Percentiles rank a stretch among this genome's conserved stretches.
These are phyloP conservation scores for Adansonia digitata DNA, from an alignment of 345 rosid species.

Conservation along the genomic window DNA sequence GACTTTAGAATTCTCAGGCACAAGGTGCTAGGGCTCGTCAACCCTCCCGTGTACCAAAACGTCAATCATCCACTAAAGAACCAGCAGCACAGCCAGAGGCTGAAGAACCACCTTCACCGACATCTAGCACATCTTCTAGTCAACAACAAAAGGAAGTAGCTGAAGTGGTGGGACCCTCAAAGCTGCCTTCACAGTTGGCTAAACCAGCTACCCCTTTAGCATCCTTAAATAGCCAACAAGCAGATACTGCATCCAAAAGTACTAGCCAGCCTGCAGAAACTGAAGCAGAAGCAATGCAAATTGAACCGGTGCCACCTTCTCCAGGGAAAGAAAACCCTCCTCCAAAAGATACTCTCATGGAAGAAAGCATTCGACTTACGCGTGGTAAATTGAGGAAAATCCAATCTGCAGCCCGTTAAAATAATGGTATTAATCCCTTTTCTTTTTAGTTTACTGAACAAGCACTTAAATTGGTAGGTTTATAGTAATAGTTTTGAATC, in stretches of 20 bases:
- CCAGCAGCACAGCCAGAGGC: conserved; percentile 31
- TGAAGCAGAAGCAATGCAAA: conserved; percentile 43
- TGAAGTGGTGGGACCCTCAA: conserved; percentile 37
- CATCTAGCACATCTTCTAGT: conserved; percentile 70
- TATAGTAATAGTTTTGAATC: conserved; percentile 22
- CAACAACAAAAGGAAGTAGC: conserved; percentile 36
- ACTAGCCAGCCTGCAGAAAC: conserved; percentile 28
- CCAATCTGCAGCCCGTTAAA: conserved; percentile 37
- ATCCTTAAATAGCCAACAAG: conserved; percentile 18
- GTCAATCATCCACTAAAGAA: conserved; percentile 30
- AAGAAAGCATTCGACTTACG: conserved; percentile 35
- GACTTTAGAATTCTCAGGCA: not conserved
- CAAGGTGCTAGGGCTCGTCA: conserved; percentile 6
- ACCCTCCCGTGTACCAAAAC: conserved; percentile 21
- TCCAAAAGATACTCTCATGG: conserved; percentile 48
- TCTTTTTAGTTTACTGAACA: conserved; percentile 22
- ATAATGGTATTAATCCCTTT: not conserved
- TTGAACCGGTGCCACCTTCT: conserved; percentile 37
- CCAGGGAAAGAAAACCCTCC: conserved; percentile 38
- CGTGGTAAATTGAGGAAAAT: conserved; percentile 48
- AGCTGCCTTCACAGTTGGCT: conserved; percentile 26
- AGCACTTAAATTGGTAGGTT: conserved; percentile 28
- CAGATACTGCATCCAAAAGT: conserved; percentile 32
- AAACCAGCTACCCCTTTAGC: conserved; percentile 33
- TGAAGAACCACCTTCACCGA: conserved; percentile 59